Percentiles rank a stretch among this genome's conserved stretches.
Conservation (phyloP, 768 basidiomycete species). For the Russula griseocarnosa region DNA sequence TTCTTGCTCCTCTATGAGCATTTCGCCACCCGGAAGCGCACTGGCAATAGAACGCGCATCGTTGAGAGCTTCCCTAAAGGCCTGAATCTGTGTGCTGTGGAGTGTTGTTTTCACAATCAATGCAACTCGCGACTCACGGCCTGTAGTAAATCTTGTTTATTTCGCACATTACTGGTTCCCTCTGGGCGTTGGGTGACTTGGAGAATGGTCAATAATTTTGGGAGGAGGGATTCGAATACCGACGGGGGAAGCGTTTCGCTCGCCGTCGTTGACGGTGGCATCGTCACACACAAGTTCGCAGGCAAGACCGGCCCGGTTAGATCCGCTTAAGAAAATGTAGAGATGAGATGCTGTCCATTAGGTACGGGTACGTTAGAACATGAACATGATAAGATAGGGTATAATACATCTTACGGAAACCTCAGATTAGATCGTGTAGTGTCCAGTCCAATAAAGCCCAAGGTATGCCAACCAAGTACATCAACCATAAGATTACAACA, state of each 20-base stretch:
- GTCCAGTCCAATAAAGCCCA: not conserved
- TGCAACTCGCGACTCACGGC: conserved; percentile 41
- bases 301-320: not conserved
- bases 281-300: not conserved
- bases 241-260: conserved; percentile 22
- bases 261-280: not conserved
- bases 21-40: conserved; percentile 67
- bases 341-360: no score
- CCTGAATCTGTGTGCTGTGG: conserved; percentile 55
- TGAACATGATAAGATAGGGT: not conserved
- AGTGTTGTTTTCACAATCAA: no score
- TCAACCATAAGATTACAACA: conserved; percentile 20
- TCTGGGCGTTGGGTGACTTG: conserved; percentile 57
- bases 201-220: conserved; percentile 57
- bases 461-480: conserved; percentile 20
- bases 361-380: not conserved
- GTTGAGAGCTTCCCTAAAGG: conserved; percentile 55
- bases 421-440: conserved; percentile 21
- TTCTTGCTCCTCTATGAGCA: conserved; percentile 63
- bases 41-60: conserved; percentile 58
- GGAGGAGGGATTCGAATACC: conserved; percentile 54
- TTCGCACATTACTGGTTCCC: conserved; percentile 50
- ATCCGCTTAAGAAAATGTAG: no score
- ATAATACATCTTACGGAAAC: not conserved
- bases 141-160: conserved; percentile 63